phyloP scores from a whole-genome alignment of 257 asterid genomes.

The Forsythia suspensa region DNA sequence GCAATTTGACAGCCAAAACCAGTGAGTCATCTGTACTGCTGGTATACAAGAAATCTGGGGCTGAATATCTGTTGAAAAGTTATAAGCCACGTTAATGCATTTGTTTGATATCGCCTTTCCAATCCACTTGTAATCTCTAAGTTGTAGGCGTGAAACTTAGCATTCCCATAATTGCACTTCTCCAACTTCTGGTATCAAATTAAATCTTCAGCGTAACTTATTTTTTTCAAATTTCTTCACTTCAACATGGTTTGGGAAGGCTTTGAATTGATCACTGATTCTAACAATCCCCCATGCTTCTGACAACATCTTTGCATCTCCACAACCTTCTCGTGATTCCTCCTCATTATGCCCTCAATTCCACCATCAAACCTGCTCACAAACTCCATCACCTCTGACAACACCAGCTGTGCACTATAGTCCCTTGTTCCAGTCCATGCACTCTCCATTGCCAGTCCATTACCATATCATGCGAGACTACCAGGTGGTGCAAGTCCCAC shows the following conservation, averaged over 20 bases:
- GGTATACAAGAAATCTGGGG: not conserved
- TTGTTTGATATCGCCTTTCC: not conserved
- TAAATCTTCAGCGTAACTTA: not conserved
- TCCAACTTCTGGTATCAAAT: not conserved
- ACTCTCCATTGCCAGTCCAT: slow-evolving; percentile 50
- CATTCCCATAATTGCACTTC: not conserved
- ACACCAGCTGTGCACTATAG: slow-evolving; percentile 72
- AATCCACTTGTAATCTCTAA: not conserved
- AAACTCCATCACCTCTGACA: slow-evolving; percentile 68
- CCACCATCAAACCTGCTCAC: slow-evolving; percentile 79
- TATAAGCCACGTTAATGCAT: not conserved
- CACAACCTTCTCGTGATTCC: slow-evolving; percentile 56
- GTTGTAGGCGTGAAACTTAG: not conserved
- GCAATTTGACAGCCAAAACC: not conserved
- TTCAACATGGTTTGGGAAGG: not conserved
- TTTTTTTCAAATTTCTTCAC: not conserved
- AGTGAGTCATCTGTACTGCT: not conserved
- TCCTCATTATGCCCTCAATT: slow-evolving; percentile 61
- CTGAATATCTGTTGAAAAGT: not conserved
- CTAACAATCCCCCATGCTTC: slow-evolving; percentile 57
- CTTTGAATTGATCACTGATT: not conserved
- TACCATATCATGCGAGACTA: slow-evolving; percentile 50
- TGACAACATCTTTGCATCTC: slow-evolving; percentile 49
- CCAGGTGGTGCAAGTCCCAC: slow-evolving; percentile 38
- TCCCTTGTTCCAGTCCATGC: slow-evolving; percentile 86